phyloP scores from a whole-genome alignment of 371 early-diverging fungal genomes.

The Zychaea mexicana region DNA sequence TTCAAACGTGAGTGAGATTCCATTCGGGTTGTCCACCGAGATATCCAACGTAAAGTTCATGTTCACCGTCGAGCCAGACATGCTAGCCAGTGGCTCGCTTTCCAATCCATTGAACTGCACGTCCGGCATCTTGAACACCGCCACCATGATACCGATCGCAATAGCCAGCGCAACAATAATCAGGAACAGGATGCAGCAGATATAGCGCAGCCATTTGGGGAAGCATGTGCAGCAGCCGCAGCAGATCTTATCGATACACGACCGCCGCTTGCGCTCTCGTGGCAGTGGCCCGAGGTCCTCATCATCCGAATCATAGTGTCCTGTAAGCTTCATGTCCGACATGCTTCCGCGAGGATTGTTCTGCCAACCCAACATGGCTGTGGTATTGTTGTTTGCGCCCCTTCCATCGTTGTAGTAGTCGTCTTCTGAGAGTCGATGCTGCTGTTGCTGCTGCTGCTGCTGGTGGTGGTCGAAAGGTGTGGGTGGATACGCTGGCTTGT shows the following conservation, averaged over 20 bases:
- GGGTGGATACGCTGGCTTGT: slow-evolving; percentile 14
- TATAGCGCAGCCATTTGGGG: slow-evolving; percentile 47
- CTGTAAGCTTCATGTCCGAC: slow-evolving; percentile 27
- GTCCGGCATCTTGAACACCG: slow-evolving; percentile 39
- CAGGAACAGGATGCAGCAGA: slow-evolving; percentile 31
- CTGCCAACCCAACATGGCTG: slow-evolving; percentile 9
- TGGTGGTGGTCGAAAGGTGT: slow-evolving; percentile 15
- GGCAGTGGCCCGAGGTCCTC: slow-evolving; percentile 14
- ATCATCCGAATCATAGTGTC: slow-evolving; percentile 20
- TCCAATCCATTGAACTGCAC: slow-evolving; percentile 39
- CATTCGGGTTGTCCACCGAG: slow-evolving; percentile 57
- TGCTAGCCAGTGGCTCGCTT: slow-evolving; percentile 28
- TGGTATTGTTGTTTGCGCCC: not conserved
- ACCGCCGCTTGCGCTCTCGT: slow-evolving; percentile 15
- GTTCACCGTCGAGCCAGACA: slow-evolving; percentile 21
- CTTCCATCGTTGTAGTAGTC: not conserved
- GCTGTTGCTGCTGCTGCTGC: not conserved
- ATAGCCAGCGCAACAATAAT: slow-evolving; percentile 40
- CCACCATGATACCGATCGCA: slow-evolving; percentile 41
- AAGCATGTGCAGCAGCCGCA: slow-evolving; percentile 53
- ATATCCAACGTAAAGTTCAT: slow-evolving; percentile 40
- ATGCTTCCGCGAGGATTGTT: slow-evolving; percentile 22
- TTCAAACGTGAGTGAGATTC: slow-evolving; percentile 57
- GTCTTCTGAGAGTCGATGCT: not conserved
- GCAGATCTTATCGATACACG: slow-evolving; percentile 44